A percentile compares a stretch with the other conserved stretches of the same genome.
Conservation (phyloP, 768 basidiomycete species). For the Tricholoma sp. region DNA sequence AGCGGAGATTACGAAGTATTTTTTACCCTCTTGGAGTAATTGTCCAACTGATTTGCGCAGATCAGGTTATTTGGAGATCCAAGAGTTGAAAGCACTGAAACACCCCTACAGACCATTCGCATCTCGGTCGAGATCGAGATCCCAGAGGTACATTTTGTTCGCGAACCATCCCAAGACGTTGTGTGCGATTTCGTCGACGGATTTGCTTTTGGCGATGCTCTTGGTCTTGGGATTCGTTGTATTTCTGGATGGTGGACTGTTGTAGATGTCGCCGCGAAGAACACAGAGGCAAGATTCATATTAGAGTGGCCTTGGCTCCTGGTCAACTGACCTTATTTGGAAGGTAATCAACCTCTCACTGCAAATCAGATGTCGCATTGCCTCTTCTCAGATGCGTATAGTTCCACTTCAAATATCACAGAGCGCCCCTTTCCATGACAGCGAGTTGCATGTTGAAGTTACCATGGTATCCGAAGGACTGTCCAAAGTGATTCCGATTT, state of each 20-base stretch:
- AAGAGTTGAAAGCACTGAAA: slow-evolving; percentile 26
- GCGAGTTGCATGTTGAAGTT: slow-evolving; percentile 34
- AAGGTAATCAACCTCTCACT: slow-evolving; percentile 28
- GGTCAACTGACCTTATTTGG: not conserved
- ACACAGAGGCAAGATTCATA: slow-evolving; percentile 8
- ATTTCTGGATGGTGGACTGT: slow-evolving; percentile 54
- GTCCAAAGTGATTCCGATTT: slow-evolving; percentile 24
- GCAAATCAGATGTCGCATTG: slow-evolving; percentile 33
- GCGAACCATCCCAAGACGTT: slow-evolving; percentile 48
- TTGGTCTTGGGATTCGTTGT: slow-evolving; percentile 62
- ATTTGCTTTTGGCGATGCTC: slow-evolving; percentile 63
- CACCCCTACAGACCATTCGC: slow-evolving; percentile 54
- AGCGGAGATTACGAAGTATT: slow-evolving; percentile 81
- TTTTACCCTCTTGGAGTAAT: not conserved
- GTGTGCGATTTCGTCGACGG: slow-evolving; percentile 71
- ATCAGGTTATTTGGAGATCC: slow-evolving; percentile 86
- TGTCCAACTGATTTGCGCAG: slow-evolving; percentile 27
- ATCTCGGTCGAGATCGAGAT: slow-evolving; percentile 42
- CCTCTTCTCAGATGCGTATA: slow-evolving; percentile 58
- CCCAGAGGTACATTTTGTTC: slow-evolving; percentile 24
- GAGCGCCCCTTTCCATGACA: slow-evolving; percentile 25
- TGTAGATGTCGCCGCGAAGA: slow-evolving; percentile 15
- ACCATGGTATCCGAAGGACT: slow-evolving; percentile 25
- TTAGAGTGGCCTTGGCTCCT: not conserved
- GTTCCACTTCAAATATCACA: slow-evolving; percentile 50